Conservation (phyloP, 768 basidiomycete species). For the Russula virescens region DNA sequence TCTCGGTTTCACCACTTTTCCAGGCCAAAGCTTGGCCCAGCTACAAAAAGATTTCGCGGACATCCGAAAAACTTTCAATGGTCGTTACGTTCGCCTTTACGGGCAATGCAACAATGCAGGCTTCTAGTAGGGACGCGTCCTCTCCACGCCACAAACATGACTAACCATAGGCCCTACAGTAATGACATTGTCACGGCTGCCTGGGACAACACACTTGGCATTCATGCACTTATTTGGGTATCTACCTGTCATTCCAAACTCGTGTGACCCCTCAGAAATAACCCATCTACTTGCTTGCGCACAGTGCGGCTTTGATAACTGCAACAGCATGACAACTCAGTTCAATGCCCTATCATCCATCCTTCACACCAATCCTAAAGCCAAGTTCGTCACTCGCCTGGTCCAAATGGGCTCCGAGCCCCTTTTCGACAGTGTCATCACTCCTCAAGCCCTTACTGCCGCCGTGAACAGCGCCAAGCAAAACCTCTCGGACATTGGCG, state of each 20-base stretch:
- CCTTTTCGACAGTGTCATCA: conserved; percentile 51
- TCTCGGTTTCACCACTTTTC: not conserved
- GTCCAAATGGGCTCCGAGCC: conserved; percentile 72
- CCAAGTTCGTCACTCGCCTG: conserved; percentile 57
- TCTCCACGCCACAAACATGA: not conserved
- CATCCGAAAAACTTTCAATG: conserved; percentile 51
- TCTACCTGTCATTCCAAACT: conserved; percentile 16
- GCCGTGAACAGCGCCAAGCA: conserved; percentile 46
- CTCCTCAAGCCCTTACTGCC: conserved; percentile 39
- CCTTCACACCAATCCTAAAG: conserved; percentile 32
- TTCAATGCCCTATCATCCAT: conserved; percentile 28
- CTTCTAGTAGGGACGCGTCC: conserved; percentile 33
- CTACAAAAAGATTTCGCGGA: conserved; percentile 54
- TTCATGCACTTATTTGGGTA: conserved; percentile 71
- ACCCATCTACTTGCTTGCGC: not conserved
- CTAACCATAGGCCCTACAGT: conserved; percentile 28
- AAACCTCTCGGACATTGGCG: conserved; percentile 44
- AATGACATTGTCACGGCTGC: conserved; percentile 62
- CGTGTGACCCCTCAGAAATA: not conserved
- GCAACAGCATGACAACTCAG: conserved; percentile 21
- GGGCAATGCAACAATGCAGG: conserved; percentile 36
- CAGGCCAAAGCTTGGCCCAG: conserved; percentile 51
- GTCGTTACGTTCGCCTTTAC: conserved; percentile 56
- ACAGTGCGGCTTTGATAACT: conserved; percentile 29
- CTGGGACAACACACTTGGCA: conserved; percentile 58